Conservation (phyloP, 768 basidiomycete species). For the Chalciporus chontae region DNA sequence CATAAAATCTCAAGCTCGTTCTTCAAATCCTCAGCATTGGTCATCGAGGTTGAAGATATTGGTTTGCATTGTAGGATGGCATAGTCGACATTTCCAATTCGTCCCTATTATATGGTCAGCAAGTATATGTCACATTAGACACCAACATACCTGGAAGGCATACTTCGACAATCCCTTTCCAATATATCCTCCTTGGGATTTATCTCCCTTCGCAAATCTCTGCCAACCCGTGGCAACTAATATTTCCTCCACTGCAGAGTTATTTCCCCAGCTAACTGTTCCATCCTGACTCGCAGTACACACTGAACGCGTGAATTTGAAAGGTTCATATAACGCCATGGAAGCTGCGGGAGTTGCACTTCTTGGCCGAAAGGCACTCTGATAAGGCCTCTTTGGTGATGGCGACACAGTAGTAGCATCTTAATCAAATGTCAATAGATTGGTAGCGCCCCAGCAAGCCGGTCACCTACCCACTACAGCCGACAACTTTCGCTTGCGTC, state of each 20-base stretch:
- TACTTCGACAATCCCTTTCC: slow-evolving; percentile 11
- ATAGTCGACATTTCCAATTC: neutral
- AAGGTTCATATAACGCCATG: neutral
- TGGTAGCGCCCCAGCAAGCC: neutral
- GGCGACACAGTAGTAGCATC: neutral
- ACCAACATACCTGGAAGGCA: slow-evolving; percentile 8
- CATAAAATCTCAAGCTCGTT: neutral
- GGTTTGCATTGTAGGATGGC: slow-evolving; percentile 1
- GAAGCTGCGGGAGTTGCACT: neutral
- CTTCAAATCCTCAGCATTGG: neutral
- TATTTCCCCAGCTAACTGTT: neutral
- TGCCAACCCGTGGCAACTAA: slow-evolving; percentile 10
- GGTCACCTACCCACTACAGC: neutral
- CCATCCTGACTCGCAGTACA: neutral
- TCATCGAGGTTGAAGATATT: neutral
- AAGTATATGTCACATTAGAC: neutral
- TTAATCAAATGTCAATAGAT: neutral
- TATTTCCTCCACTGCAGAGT: neutral
- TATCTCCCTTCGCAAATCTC: neutral
- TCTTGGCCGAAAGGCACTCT: neutral
- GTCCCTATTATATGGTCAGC: neutral
- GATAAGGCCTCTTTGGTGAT: neutral
- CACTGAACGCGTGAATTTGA: neutral
- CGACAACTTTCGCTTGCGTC: neutral
- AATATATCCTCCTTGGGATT: slow-evolving; percentile 9